phyloP scores from a whole-genome alignment of 163 green algal genomes.

The Scenedesmus sp. region DNA sequence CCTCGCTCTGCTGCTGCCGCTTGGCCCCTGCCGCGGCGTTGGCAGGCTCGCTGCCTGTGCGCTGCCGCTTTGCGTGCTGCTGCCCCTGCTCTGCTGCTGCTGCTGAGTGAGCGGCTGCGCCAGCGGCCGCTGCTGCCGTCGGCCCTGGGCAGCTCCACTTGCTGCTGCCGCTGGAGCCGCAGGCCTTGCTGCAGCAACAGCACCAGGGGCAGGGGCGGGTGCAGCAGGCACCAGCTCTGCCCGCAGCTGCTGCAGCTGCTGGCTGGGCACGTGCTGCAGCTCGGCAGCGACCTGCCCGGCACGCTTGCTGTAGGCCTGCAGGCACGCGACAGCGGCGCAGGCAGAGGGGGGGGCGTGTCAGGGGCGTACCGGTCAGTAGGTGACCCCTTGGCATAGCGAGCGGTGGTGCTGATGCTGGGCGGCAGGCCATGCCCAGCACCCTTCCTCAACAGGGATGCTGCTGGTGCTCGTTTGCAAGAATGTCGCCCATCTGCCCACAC shows the following conservation, averaged over 20 bases:
- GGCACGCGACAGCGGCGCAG: neutral
- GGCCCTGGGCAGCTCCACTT: neutral
- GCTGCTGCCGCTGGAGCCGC: neutral
- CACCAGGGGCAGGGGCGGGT: neutral
- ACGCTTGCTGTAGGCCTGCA: constrained; percentile 11
- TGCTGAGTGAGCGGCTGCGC: neutral
- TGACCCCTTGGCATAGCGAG: no score
- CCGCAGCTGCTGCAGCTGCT: neutral
- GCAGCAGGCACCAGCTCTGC: neutral
- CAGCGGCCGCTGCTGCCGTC: neutral
- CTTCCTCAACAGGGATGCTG: no score
- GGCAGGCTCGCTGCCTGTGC: neutral
- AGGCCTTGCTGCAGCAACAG: neutral
- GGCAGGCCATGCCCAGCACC: no score
- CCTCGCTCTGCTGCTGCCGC: neutral
- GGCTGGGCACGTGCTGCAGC: constrained; percentile 1
- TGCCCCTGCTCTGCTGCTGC: neutral
- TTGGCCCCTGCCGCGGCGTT: neutral
- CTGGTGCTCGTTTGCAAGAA: no score
- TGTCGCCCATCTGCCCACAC: no score
- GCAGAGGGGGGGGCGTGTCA: no score
- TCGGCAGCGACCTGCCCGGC: neutral
- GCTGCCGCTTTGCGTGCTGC: neutral
- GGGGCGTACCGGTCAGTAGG: no score
- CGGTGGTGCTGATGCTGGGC: no score